Base-by-base conservation (phyloP, 2,329 filamentous ascomycete genomes). In the Colletotrichum sp. region DNA sequence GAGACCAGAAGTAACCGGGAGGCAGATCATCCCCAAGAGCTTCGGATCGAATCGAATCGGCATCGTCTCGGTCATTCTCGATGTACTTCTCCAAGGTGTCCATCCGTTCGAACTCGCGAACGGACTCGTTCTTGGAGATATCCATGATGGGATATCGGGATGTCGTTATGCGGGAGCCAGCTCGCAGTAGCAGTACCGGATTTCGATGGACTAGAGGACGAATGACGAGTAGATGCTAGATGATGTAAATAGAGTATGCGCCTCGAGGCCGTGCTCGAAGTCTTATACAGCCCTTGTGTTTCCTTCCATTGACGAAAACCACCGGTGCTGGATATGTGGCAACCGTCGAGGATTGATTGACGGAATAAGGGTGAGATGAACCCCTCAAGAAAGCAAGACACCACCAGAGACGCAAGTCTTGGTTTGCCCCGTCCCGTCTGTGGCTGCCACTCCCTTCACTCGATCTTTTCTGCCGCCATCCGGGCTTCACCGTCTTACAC, bases 1-100 rank as follows among this genome's bases (percentile, higher is more conserved):
- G 54, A 5, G 82, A 84, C 66, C 80, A 81, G 73, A 82, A 84
- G 73, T 84, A 84, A 4, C 82, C 83, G 15, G 81, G 77, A 3
- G 82, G 82, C 11, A 84, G 76, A 54, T 83, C 78, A 51, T 84
- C 77, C 2, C 82, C 82, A 2, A 81, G 76, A 8, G 82, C 82
- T 34, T 80, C 82, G 15, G 78, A 80, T 62, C 81, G 78, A 70
- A 84, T 80, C 8, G 83, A 84, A 7, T 79, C 76, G 8, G 79
- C 75, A 73, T 83, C 82, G 9, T 78, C 76, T 54, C 73, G 70
- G 57, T 76, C 63, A 29, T 61, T 55, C 16, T 78, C 76, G 16
- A 61, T 68, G 47, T 78, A 58, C 11, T 65, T 74, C 12, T 74
- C 57, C 38, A 54, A 8, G 27, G 43, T 62, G 31, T 65, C 62